phyloP scores from a whole-genome alignment of 1,284 basidiomycete genomes.

The Ustilago bromivora region DNA sequence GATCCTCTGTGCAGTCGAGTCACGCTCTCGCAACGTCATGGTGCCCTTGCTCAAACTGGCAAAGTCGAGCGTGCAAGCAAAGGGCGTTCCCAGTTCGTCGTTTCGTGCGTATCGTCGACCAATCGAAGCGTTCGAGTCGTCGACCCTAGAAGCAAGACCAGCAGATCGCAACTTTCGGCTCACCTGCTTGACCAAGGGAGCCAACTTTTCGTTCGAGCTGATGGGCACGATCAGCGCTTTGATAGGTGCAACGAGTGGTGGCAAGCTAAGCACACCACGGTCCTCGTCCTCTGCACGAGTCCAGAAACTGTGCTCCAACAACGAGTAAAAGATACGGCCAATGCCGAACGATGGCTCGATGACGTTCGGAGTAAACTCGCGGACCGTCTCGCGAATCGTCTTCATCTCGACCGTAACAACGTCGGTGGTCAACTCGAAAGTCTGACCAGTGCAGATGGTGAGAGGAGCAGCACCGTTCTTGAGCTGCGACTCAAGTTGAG shows the following conservation, averaged over 20 bases:
- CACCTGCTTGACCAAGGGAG: slow-evolving; percentile 86
- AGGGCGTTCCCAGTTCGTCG: slow-evolving; percentile 98
- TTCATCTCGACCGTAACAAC: slow-evolving; percentile 84
- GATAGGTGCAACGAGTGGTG: slow-evolving; percentile 90
- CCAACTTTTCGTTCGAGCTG: slow-evolving; percentile 86
- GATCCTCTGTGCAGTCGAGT: slow-evolving; percentile 92
- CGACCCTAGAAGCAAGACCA: slow-evolving; percentile 90
- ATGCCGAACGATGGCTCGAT: slow-evolving; percentile 99
- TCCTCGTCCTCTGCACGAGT: slow-evolving; percentile 80
- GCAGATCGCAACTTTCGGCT: slow-evolving; percentile 86
- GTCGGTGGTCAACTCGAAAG: slow-evolving; percentile 79
- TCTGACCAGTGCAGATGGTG: slow-evolving; percentile 73
- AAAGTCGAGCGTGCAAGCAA: slow-evolving; percentile 95
- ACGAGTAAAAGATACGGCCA: slow-evolving; percentile 92
- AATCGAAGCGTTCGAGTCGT: slow-evolving; percentile 94
- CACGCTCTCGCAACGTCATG: slow-evolving; percentile 77
- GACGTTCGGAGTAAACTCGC: slow-evolving; percentile 96
- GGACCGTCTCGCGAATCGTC: slow-evolving; percentile 91
- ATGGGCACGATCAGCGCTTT: slow-evolving; percentile 97
- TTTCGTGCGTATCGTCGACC: slow-evolving; percentile 97
- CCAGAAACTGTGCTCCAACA: slow-evolving; percentile 98
- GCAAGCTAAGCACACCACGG: slow-evolving; percentile 81
- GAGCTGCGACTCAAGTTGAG: slow-evolving; percentile 80
- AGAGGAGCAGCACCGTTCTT: slow-evolving; percentile 74
- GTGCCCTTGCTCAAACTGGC: slow-evolving; percentile 78